Conservation (phyloP, 495 filamentous ascomycete genomes). For the Pseudoneurospora amorphoporcata region DNA sequence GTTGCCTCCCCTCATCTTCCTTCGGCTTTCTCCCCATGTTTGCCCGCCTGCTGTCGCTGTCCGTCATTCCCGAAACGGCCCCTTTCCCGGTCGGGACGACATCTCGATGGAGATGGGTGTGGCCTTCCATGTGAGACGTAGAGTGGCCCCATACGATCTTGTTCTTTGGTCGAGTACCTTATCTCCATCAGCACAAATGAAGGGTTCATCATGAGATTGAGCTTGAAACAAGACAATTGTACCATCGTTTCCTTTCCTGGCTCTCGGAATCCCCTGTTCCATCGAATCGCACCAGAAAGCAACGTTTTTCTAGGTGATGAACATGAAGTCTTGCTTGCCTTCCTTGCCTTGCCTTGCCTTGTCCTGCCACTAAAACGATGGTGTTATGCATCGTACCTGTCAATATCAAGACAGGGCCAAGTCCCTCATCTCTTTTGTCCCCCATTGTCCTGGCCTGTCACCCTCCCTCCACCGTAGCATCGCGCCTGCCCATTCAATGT, state of each 20-base stretch:
- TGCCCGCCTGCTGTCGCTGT: not conserved
- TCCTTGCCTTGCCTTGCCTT: not conserved
- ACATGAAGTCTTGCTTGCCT: not conserved
- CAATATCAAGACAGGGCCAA: not conserved
- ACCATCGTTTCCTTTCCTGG: not conserved
- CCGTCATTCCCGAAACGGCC: not conserved
- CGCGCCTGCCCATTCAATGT: not conserved
- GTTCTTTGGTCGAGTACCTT: not conserved
- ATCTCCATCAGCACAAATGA: not conserved
- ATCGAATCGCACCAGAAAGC: not conserved
- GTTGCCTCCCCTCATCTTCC: not conserved
- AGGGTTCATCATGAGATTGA: not conserved
- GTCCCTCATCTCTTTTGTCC: not conserved
- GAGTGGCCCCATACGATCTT: not conserved
- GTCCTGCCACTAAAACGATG: not conserved
- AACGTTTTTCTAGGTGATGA: not conserved
- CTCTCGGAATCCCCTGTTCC: not conserved
- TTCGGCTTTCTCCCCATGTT: not conserved
- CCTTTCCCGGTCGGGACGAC: not conserved
- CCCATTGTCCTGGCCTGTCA: not conserved
- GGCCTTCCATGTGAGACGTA: not conserved
- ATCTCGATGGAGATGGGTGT: not conserved
- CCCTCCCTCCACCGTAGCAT: not conserved
- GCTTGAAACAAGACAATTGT: not conserved
- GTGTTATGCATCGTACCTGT: not conserved